Evolutionary conservation across 2,329 filamentous ascomycete species (phyloP), one percentile per base, ranked within the genome.

Genomic region (Cercospora canescens): DNA sequence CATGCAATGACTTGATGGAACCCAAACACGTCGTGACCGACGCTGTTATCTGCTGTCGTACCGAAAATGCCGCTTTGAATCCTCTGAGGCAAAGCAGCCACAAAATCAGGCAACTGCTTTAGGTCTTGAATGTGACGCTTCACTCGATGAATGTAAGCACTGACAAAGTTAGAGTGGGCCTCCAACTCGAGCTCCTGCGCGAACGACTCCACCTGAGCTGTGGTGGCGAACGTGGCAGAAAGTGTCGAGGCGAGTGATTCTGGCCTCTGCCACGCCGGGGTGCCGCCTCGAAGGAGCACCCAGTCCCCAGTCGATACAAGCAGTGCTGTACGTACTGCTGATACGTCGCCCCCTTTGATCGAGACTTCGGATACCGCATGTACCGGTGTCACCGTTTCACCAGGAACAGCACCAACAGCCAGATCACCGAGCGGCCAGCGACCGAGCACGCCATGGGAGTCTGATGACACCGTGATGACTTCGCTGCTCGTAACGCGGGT

Each of bases 111-210:
- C 4, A 98, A 84, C 71, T 90, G 84, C 74, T 91, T 83, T 41
- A 97, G 83, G 70, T 97, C 95, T 54, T 87, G 84, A 14, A 93
- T 73, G 76, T 99, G 95, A 54, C 95, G 91, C 69, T 86, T 90
- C 14, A 97, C 84, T 14, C 95, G 90, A 79, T 97, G 93, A 30
- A 94, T 81, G 75, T 97, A 99, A n/a, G 95, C 95, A 11, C 86
- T 84, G 6, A 92, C 74, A 3, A 92, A 84, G 75, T 91, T 96
- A 74, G 90, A 91, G 75, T 97, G 91, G 4, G 92, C 91, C 79
- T 99, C 94, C 26, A 91, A 87, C 71, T 96, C 91, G 7, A 98
- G 83, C 32, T 93, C 91, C 76, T 91, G 89, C 6, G 89, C 93
- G 57, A 97, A 82, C 16, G 86, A 86, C 70, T 90, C 88, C 12